Evolutionary conservation across 2,329 filamentous ascomycete genomes (phyloP).

Genomic region (Penicillium olsonii): DNA sequence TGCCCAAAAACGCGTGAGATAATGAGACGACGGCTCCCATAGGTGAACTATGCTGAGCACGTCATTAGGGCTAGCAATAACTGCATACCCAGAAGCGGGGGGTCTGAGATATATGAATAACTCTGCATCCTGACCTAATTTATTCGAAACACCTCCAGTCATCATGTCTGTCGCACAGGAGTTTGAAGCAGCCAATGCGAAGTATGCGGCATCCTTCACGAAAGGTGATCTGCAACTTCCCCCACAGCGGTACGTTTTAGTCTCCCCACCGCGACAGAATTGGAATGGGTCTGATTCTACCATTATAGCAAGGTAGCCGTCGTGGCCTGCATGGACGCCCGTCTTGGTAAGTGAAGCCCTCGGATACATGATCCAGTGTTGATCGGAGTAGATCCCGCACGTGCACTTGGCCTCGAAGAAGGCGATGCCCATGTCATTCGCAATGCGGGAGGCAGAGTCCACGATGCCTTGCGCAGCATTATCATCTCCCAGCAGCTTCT

Average conservation of each 20-base stretch:
- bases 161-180: conserved; percentile 46
- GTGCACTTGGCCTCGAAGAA: conserved; percentile 68
- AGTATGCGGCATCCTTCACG: conserved; percentile 62
- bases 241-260: conserved; percentile 58
- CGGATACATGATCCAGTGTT: too few species aligned
- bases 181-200: conserved; percentile 58
- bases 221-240: conserved; percentile 67
- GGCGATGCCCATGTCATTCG: conserved; percentile 79
- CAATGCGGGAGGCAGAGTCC: conserved; percentile 68
- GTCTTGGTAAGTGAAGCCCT: conserved; percentile 37
- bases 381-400: conserved; percentile 57
- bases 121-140: not conserved
- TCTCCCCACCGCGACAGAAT: not conserved
- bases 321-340: conserved; percentile 83
- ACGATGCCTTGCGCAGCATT: conserved; percentile 71
- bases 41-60: conserved; percentile 6
- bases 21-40: not conserved
- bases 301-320: conserved; percentile 26
- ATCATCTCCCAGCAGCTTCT: conserved; percentile 79
- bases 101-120: too few species aligned
- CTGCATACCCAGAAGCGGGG: conserved; percentile 16
- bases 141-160: not conserved
- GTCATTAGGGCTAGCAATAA: conserved; percentile 10
- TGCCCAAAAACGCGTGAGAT: too few species aligned
- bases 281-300: too few species aligned